These are phyloP conservation scores for Mycoemilia scoparia DNA, from an alignment of 192 early-diverging fungal species.

Conservation along the genomic window DNA sequence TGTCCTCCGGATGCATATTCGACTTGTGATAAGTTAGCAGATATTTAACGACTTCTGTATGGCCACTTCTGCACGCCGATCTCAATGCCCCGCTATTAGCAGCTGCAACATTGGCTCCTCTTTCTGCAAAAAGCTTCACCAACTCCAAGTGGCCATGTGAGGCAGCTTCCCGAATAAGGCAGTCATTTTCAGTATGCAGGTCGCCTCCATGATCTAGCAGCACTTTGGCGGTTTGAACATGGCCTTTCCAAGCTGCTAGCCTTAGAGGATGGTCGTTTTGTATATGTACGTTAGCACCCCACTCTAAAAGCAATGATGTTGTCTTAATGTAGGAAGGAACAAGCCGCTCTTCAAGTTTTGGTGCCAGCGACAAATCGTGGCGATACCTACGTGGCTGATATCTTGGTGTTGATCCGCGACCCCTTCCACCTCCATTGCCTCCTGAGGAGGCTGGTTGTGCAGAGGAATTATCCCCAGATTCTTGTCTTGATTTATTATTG, in stretches of 20 bases:
- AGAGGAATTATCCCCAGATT: conserved; percentile 5
- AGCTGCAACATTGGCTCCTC: conserved; percentile 7
- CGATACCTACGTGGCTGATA: neutral
- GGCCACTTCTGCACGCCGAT: conserved; percentile 12
- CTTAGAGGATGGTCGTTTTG: conserved; percentile 12
- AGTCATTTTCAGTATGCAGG: conserved; percentile 1
- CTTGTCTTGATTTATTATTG: neutral
- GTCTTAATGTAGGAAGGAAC: conserved; percentile 3
- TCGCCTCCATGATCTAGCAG: conserved; percentile 3
- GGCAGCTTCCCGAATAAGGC: conserved; percentile 12
- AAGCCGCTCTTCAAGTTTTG: neutral
- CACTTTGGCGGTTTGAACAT: neutral
- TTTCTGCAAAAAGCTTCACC: conserved; percentile 6
- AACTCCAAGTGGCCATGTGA: conserved; percentile 10
- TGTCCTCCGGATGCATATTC: neutral
- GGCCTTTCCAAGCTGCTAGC: conserved; percentile 1
- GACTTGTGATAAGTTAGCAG: conserved; percentile 7
- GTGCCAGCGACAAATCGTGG: neutral
- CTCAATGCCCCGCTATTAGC: conserved; percentile 7
- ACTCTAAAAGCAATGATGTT: conserved; percentile 8
- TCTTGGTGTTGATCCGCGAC: conserved; percentile 1
- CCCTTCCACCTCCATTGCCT: conserved; percentile 1
- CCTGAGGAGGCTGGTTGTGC: conserved; percentile 2
- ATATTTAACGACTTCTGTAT: conserved; percentile 6
- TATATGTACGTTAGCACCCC: conserved; percentile 11